phyloP scores from a whole-genome alignment of 2,329 filamentous ascomycete species.

The Nannizziopsis barbatae region DNA sequence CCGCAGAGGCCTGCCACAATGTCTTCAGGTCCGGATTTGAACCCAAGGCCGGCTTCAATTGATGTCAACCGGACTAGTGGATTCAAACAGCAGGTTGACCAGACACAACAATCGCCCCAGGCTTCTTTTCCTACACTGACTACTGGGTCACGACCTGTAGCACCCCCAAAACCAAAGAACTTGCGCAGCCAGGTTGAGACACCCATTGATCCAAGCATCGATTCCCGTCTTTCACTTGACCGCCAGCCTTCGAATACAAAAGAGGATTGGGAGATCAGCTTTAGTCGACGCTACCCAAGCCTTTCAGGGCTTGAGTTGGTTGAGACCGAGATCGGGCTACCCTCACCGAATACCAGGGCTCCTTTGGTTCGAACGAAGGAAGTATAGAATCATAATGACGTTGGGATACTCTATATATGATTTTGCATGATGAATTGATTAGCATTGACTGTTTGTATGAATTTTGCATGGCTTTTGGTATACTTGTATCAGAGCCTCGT shows the following conservation, averaged over 20 bases:
- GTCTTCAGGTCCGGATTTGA: constrained; percentile 4
- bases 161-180: constrained; percentile 52
- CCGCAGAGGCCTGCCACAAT: constrained; percentile 10
- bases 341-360: constrained; percentile 21
- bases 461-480: too few species aligned
- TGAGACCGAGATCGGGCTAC: constrained; percentile 51
- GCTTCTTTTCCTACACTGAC: constrained; percentile 19
- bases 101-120: constrained; percentile 17
- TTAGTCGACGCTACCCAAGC: constrained; percentile 78
- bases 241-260: constrained; percentile 20
- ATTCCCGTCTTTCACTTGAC: background rate
- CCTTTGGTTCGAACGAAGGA: constrained; percentile 33
- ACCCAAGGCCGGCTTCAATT: constrained; percentile 8
- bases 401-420: background rate
- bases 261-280: constrained; percentile 59
- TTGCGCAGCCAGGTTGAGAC: constrained; percentile 30
- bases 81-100: constrained; percentile 6
- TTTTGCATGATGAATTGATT: background rate
- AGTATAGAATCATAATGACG: constrained; percentile 23
- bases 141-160: constrained; percentile 37
- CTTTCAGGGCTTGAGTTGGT: constrained; percentile 77
- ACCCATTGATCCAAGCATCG: background rate
- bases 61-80: constrained; percentile 3
- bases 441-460: too few species aligned
- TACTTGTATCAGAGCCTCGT: too few species aligned